Base-by-base conservation (phyloP, 2,329 filamentous ascomycete species). In the Fusarium sp. region DNA sequence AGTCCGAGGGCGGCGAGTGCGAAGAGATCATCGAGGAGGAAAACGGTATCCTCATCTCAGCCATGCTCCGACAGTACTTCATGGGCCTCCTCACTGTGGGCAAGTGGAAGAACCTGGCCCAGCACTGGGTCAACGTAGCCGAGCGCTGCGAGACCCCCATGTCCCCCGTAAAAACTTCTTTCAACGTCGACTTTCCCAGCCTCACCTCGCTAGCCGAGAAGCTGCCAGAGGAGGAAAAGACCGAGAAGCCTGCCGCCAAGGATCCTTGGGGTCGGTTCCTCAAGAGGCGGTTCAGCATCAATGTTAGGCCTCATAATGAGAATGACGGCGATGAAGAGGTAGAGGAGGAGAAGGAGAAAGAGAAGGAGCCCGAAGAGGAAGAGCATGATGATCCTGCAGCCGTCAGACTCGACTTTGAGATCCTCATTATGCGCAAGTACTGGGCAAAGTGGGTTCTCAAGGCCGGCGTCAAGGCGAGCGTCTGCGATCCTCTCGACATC, bases 61-160 rank as follows among this genome's bases (percentile, higher is more conserved):
- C 93, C 79, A 92, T 98, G 81, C 87, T 98, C 22, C 91, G 95
- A 14, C 95, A 98, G 80, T 98, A 97, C 82, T 98, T 98, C 83
- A 93, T 97, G 88, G 93, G 92, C 8, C 87, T 97, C 50, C 94
- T 94, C 65, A 92, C 95, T 1, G 84, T 97, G 29, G 94, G 94
- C 20, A 90, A 91, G 77, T 98, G 95, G 95, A 91, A 90, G 69
- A 88, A 91, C 67, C 93, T 93, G 85, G 89, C 92, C 16, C 85
- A 88, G 1, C 91, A 94, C 80, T 97, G 94, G 92, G 83, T 85
- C 27, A 81, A 83, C 13, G 90, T 97, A 3, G 91, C 94, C 36
- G 85, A 89, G 29, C 87, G 87, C 25, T 85, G 95, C 54, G 87
- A 91, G 75, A 82, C 83, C 65, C 87, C 85, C 60, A 82, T 88